phyloP scores from a whole-genome alignment of 805 yeast genomes.

The Yarrowia phangngaensis region DNA sequence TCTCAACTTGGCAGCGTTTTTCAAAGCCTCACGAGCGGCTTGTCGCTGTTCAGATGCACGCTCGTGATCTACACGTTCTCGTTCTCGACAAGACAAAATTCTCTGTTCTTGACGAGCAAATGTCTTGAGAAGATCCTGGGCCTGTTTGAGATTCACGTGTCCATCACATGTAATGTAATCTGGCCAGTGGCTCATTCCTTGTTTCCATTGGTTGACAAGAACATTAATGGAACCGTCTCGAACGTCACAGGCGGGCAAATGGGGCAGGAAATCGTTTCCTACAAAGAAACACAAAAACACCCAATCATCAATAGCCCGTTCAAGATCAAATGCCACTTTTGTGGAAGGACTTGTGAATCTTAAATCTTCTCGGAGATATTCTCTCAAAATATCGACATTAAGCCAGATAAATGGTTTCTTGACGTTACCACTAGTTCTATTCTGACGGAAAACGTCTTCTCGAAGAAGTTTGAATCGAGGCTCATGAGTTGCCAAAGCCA shows the following conservation, averaged over 20 bases:
- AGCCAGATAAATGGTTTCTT: conserved; percentile 91
- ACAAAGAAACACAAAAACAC: conserved; percentile 97
- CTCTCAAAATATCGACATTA: conserved; percentile 81
- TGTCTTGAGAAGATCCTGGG: conserved; percentile 61
- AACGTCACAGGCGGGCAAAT: conserved; percentile 88
- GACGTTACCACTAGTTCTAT: conserved; percentile 47
- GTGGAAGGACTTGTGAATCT: conserved; percentile 65
- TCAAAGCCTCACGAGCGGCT: not conserved
- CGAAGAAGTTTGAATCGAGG: conserved; percentile 92
- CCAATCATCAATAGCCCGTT: conserved; percentile 98
- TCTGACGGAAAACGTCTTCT: conserved; percentile 85
- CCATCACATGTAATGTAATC: conserved; percentile 92
- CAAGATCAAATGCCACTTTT: conserved; percentile 59
- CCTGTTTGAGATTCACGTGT: conserved; percentile 65
- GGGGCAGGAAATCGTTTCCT: conserved; percentile 98
- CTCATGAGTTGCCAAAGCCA: conserved; percentile 95
- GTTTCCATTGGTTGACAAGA: conserved; percentile 79
- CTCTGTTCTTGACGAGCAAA: conserved; percentile 72
- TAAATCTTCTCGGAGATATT: conserved; percentile 80
- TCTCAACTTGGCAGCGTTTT: conserved; percentile 50
- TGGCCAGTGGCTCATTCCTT: conserved; percentile 57
- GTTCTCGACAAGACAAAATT: conserved; percentile 64
- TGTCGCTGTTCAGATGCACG: conserved; percentile 32
- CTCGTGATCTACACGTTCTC: conserved; percentile 50
- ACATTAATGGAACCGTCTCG: conserved; percentile 90